A percentile compares a stretch with the other conserved stretches of the same genome.
Conservation (phyloP, 2,329 filamentous ascomycete species). For the Huntiella decipiens region DNA sequence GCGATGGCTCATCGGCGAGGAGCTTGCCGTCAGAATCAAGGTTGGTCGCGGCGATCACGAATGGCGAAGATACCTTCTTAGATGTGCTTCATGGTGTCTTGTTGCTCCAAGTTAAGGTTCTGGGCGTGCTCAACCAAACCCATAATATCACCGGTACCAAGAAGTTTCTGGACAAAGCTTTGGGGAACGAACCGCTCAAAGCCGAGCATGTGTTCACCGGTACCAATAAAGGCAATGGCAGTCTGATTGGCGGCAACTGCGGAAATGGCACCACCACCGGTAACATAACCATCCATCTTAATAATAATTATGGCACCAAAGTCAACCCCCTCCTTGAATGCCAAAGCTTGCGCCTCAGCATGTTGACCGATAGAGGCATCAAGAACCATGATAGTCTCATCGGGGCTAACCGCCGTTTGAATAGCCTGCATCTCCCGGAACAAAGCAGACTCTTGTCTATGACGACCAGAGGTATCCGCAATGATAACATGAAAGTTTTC, state of each 20-base stretch:
- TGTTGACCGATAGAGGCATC: constrained; percentile 94
- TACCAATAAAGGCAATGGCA: constrained; percentile 94
- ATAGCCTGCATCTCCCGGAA: constrained; percentile 98
- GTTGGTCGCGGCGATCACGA: constrained; percentile 81
- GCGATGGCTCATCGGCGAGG: constrained; percentile 76
- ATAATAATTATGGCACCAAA: constrained; percentile 98
- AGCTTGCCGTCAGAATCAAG: constrained; percentile 90
- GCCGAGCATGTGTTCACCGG: constrained; percentile 91
- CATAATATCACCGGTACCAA: constrained; percentile 95
- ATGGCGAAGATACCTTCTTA: constrained; percentile 92
- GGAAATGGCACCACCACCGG: constrained; percentile 90
- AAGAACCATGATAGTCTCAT: constrained; percentile 97
- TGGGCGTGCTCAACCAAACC: constrained; percentile 94
- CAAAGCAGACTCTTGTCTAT: constrained; percentile 83
- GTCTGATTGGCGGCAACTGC: constrained; percentile 92
- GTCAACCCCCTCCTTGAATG: constrained; percentile 92
- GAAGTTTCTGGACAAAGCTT: constrained; percentile 79
- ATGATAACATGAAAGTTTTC: constrained; percentile 97
- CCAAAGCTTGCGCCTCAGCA: constrained; percentile 81
- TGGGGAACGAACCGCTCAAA: constrained; percentile 83
- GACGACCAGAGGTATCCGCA: constrained; percentile 87
- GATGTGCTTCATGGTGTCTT: constrained; percentile 98
- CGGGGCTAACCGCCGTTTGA: constrained; percentile 64
- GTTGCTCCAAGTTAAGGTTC: constrained; percentile 84
- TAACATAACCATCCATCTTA: constrained; percentile 91